Evolutionary conservation across 2,329 filamentous ascomycete genomes (phyloP).

Genomic region (Chrysoporthe austroafricana): DNA sequence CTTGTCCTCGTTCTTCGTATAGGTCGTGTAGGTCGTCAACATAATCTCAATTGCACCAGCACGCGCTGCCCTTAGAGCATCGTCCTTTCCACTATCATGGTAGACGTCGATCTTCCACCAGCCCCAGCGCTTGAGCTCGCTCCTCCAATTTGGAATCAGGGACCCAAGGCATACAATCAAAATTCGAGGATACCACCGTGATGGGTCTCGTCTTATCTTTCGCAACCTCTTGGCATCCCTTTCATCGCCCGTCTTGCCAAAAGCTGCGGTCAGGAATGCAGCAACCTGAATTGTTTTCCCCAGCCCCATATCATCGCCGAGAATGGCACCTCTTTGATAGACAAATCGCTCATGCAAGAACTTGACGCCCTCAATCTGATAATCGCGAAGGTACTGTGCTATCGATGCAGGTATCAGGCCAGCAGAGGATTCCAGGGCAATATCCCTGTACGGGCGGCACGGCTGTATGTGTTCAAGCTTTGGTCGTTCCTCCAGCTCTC

Average conservation of each 20-base stretch:
- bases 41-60: conserved; percentile 84
- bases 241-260: conserved; percentile 91
- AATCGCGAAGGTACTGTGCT: conserved; percentile 88
- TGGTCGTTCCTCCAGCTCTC: conserved; percentile 62
- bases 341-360: conserved; percentile 91
- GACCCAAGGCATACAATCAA: conserved; percentile 89
- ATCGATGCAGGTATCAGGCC: conserved; percentile 87
- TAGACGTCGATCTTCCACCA: conserved; percentile 91
- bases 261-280: conserved; percentile 86
- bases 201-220: conserved; percentile 69
- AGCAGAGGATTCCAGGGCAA: conserved; percentile 73
- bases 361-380: conserved; percentile 82
- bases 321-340: conserved; percentile 85
- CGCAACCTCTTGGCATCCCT: conserved; percentile 85
- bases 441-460: conserved; percentile 72
- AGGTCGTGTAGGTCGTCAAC: conserved; percentile 93
- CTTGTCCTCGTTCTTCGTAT: conserved; percentile 72
- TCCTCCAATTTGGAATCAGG: conserved; percentile 88
- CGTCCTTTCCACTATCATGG: conserved; percentile 72
- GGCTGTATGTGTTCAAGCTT: conserved; percentile 67
- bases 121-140: conserved; percentile 86
- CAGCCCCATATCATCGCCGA: conserved; percentile 97
- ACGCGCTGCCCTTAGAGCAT: conserved; percentile 71
- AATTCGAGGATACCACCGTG: conserved; percentile 79
- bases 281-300: conserved; percentile 97